A percentile compares a stretch with the other conserved stretches of the same genome.
These are phyloP conservation scores for Cymbopogon citratus DNA, from an alignment of 176 grass and related monocot genomes.

Conservation along the genomic window DNA sequence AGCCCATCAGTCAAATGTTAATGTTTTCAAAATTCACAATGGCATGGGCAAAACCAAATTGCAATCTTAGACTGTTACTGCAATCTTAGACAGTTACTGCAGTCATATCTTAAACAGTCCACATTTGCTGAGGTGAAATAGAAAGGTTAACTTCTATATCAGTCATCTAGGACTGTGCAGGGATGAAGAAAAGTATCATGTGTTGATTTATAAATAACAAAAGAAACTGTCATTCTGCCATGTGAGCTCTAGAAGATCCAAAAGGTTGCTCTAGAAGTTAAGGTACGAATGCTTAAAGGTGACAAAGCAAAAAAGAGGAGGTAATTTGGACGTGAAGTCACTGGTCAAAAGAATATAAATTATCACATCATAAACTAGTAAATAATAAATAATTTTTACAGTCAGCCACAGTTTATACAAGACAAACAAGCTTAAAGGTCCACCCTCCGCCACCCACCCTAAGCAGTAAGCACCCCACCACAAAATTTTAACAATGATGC, in stretches of 20 bases:
- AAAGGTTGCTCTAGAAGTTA: constrained; percentile 4
- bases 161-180: neutral
- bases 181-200: constrained; percentile 15
- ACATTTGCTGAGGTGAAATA: neutral
- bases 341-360: neutral
- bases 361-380: neutral
- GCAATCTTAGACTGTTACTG: neutral
- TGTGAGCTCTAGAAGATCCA: neutral
- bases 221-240: neutral
- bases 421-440: constrained; percentile 7
- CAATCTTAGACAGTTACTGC: neutral
- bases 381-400: neutral
- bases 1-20: neutral
- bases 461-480: neutral
- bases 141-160: neutral
- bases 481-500: neutral
- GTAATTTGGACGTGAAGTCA: neutral
- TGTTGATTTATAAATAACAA: neutral
- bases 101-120: neutral
- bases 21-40: neutral
- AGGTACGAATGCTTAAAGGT: neutral
- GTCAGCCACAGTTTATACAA: neutral
- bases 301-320: neutral
- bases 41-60: neutral
- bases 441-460: neutral